phyloP scores from a whole-genome alignment of 108 stramenopile species.

The Bacterosira constricta region DNA sequence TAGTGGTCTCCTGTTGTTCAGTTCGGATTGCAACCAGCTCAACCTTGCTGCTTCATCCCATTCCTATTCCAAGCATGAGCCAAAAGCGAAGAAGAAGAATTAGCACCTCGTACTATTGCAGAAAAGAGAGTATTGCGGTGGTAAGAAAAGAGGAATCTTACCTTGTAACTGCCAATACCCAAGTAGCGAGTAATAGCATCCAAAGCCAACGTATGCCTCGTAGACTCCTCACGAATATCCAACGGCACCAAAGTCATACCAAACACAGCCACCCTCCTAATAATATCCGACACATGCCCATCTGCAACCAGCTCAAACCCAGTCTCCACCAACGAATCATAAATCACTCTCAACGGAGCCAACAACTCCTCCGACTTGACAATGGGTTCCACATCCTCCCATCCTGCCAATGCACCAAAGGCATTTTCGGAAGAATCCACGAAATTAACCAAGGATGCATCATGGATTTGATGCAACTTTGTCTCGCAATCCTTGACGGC shows the following conservation, averaged over 20 bases:
- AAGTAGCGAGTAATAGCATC: constrained; percentile 93
- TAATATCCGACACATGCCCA: constrained; percentile 91
- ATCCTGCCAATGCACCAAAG: constrained; percentile 44
- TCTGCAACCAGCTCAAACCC: constrained; percentile 90
- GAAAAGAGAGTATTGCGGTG: no score
- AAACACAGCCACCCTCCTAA: constrained; percentile 89
- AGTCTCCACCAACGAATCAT: constrained; percentile 79
- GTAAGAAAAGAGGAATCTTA: no score
- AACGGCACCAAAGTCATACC: constrained; percentile 92
- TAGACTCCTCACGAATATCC: constrained; percentile 96
- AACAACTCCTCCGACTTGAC: constrained; percentile 74
- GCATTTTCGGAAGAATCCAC: constrained; percentile 29
- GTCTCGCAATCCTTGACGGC: constrained; percentile 74
- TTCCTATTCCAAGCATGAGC: no score
- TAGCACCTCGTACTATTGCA: no score
- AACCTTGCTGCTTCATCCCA: constrained; percentile 92
- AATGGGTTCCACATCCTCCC: constrained; percentile 68
- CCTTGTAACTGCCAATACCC: constrained; percentile 90
- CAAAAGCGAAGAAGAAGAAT: no score
- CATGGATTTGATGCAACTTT: constrained; percentile 29
- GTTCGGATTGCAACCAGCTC: constrained; percentile 86
- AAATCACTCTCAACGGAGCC: constrained; percentile 80
- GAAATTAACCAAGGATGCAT: no score
- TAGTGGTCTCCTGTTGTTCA: constrained; percentile 86
- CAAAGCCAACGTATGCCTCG: constrained; percentile 87